Evolutionary conservation across 257 asterid species (phyloP).

Genomic region (Fraxinus quadrangulata): DNA sequence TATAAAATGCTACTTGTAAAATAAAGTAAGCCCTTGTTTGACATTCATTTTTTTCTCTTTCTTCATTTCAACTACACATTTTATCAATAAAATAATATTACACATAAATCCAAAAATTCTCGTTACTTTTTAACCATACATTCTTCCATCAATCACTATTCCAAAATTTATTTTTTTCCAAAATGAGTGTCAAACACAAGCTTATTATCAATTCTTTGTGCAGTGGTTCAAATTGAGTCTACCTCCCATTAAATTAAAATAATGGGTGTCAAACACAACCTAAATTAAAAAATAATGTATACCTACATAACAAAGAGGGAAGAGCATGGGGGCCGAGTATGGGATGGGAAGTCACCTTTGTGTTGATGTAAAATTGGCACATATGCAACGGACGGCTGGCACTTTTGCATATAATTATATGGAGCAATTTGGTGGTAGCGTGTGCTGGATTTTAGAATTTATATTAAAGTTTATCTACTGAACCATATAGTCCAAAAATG

Average conservation of each 20-base stretch:
- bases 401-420: not conserved
- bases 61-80: too few relatives aligned
- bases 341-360: not conserved
- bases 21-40: not conserved
- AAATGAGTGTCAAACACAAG: too few relatives aligned
- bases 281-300: not conserved
- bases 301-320: not conserved
- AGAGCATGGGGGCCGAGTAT: not conserved
- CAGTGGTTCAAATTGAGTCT: too few relatives aligned
- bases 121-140: too few relatives aligned
- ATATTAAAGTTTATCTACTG: not conserved
- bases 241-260: too few relatives aligned
- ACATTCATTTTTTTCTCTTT: too few relatives aligned
- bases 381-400: not conserved
- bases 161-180: too few relatives aligned
- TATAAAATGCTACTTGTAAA: not conserved
- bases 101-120: too few relatives aligned
- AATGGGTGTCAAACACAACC: too few relatives aligned
- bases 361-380: not conserved
- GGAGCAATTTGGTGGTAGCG: not conserved
- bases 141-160: too few relatives aligned
- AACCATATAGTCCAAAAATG: conserved; percentile 10
- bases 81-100: too few relatives aligned
- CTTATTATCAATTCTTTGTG: too few relatives aligned
- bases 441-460: not conserved